phyloP scores from a whole-genome alignment of 306 rosid genomes.

The Clitoria ternatea region DNA sequence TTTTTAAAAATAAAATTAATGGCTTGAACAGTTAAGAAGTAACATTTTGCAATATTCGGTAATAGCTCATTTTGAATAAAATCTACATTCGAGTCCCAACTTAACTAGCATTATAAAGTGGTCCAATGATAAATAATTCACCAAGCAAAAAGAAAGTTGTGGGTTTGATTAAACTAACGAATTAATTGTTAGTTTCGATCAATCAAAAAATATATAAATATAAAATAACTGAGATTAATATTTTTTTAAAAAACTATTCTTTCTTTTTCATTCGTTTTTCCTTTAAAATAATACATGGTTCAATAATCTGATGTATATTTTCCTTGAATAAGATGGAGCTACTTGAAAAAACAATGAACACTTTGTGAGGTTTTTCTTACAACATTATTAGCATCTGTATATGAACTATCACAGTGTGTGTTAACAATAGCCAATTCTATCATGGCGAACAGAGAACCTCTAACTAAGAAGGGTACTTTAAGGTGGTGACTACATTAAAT shows the following conservation, averaged over 20 bases:
- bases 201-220: too few species aligned
- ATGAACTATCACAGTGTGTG: background rate
- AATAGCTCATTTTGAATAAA: too few species aligned
- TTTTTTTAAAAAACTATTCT: too few species aligned
- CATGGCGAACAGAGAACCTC: background rate
- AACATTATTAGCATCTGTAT: background rate
- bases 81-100: too few species aligned
- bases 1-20: background rate
- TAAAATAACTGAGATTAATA: too few species aligned
- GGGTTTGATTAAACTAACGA: too few species aligned
- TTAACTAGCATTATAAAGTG: too few species aligned
- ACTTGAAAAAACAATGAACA: background rate
- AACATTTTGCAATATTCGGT: background rate
- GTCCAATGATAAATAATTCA: too few species aligned
- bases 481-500: background rate
- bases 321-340: background rate
- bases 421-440: background rate
- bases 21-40: background rate
- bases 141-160: too few species aligned
- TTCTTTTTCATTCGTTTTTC: background rate
- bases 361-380: background rate
- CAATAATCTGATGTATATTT: background rate
- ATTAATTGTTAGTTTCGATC: too few species aligned
- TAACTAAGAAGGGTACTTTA: background rate
- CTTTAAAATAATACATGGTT: background rate